Conservation (phyloP, 176 grass and related monocot species). For the Oryza brachyantha region DNA sequence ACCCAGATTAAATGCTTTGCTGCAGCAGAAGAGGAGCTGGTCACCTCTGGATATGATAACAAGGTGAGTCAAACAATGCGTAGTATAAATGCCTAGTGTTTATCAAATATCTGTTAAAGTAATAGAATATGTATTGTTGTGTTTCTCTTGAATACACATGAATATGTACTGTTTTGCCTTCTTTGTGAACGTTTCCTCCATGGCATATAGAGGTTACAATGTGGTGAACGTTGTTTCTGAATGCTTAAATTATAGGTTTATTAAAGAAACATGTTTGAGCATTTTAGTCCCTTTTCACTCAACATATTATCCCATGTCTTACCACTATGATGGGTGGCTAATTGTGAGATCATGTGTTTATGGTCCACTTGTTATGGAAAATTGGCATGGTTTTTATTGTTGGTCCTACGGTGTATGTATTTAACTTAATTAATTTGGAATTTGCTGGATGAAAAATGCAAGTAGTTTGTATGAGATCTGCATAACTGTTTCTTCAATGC, state of each 20-base stretch:
- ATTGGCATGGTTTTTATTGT: background rate
- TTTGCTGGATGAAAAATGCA: slow-evolving; percentile 13
- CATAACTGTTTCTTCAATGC: background rate
- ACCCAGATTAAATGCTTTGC: slow-evolving; percentile 95
- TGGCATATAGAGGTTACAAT: background rate
- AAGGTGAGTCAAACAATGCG: slow-evolving; percentile 51
- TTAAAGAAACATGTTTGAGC: background rate
- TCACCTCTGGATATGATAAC: slow-evolving; percentile 92
- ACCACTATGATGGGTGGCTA: slow-evolving; percentile 2
- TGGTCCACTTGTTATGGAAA: background rate
- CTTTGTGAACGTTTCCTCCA: slow-evolving; percentile 19
- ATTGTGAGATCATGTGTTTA: background rate
- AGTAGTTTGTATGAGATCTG: background rate
- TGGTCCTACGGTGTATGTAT: too few relatives aligned
- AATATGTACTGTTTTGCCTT: background rate
- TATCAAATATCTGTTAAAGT: slow-evolving; percentile 10
- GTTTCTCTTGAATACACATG: too few relatives aligned
- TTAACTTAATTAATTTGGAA: slow-evolving; percentile 15
- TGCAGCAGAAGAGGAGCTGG: slow-evolving; percentile 68
- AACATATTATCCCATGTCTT: background rate
- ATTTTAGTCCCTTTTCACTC: background rate
- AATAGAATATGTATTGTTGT: background rate
- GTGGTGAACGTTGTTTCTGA: background rate
- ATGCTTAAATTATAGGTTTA: slow-evolving; percentile 11
- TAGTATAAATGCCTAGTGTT: slow-evolving; percentile 8